Conservation (phyloP, 2,329 filamentous ascomycete species). For the Fonsecaea pedrosoi region DNA sequence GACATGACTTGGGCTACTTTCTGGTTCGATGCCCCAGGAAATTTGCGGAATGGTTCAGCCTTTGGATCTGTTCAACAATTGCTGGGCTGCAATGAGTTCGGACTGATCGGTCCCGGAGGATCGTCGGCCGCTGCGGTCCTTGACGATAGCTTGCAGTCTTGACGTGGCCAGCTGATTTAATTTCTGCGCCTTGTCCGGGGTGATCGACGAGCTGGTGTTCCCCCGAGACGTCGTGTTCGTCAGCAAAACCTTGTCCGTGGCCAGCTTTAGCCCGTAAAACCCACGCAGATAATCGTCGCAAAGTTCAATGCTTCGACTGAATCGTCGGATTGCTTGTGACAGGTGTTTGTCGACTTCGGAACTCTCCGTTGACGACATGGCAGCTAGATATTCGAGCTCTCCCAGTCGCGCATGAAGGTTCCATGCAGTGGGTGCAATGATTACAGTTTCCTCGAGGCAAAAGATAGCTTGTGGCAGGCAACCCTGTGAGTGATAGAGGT, state of each 20-base stretch:
- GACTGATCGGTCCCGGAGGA: conserved; percentile 46
- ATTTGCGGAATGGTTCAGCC: conserved; percentile 24
- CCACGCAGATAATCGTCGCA: conserved; percentile 92
- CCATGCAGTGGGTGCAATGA: conserved; percentile 91
- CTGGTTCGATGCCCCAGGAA: conserved; percentile 7
- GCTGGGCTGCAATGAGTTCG: conserved; percentile 52
- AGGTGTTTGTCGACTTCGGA: conserved; percentile 59
- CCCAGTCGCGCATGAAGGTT: conserved; percentile 90
- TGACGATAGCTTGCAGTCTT: conserved; percentile 48
- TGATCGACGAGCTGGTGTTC: conserved; percentile 16
- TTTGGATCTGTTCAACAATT: conserved; percentile 46
- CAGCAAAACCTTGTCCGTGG: conserved; percentile 36
- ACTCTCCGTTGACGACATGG: conserved; percentile 44
- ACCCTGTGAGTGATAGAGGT: conserved; percentile 81
- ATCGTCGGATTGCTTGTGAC: conserved; percentile 78
- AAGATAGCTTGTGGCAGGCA: conserved; percentile 84
- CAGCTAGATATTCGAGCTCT: conserved; percentile 75
- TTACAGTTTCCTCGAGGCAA: conserved; percentile 85
- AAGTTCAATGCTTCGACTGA: conserved; percentile 88
- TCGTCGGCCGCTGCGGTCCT: conserved; percentile 44
- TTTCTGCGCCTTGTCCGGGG: conserved; percentile 39
- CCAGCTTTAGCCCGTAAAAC: conserved; percentile 81
- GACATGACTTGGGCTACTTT: neutral
- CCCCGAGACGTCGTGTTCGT: conserved; percentile 27
- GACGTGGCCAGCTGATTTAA: conserved; percentile 48